Base-by-base conservation (phyloP, 78 protist genomes). In the Dictyostelium brefeldianum region DNA sequence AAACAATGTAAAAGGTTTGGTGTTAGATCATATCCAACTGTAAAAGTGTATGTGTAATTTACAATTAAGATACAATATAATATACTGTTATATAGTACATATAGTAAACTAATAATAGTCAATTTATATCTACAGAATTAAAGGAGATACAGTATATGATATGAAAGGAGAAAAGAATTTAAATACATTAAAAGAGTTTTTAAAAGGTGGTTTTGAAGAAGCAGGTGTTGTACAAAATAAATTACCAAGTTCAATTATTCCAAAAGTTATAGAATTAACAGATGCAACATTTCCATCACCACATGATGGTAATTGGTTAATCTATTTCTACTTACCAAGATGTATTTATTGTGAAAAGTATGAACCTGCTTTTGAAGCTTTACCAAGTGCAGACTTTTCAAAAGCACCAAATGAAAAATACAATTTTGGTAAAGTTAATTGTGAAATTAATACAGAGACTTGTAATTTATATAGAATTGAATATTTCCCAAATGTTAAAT, bases 311-410 rank as follows among this genome's bases (percentile, higher is more conserved):
- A 36, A 51, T n/a, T 91, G 95, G 95, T 25, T 97, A 56, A 83
- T 97, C 46, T 94, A 82, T 29, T 95, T 97, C 80, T 95, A 96
- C 46, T 95, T 97, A 5, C 98, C 97, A 56, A 54, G 85, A 89
- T 95, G 97, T 81, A 80, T 78, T 15, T 89, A 51, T 94, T 95
- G 97, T 65, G 82, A 95, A 65, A 73, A 62, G 29, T 89, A 79
- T 47, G 65, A 82, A 17, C 92, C 97, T n/a, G 54, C 12, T 12
- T 95, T 75, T 65, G 97, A 97, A 29, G 64, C 89, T 41, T 69
- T 96, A 15, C 96, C 95, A 27, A 9, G 4, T 41, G 70, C 78
- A 22, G 81, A 41, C 50, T 78, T 46, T 22, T 20, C 29, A 69
- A n/a, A n/a, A 2, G 10, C 29, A 2, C 43, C 43, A 36, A 29